A percentile compares a stretch with the other conserved stretches of the same genome.
Conservation (phyloP, 2,329 filamentous ascomycete species). For the Apiospora saccharicola region DNA sequence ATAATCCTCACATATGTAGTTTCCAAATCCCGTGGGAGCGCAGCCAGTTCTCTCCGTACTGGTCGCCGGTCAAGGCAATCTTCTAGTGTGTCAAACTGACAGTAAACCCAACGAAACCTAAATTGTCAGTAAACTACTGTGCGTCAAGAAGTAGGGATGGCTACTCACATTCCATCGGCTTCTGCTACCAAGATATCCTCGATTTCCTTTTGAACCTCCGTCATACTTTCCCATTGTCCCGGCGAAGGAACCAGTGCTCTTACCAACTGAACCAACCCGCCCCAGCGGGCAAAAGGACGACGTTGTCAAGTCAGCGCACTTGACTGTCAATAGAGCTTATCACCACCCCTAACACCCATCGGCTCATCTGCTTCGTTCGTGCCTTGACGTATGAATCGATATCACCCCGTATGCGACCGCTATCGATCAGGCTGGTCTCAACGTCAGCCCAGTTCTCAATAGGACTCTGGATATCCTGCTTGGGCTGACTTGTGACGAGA, state of each 20-base stretch:
- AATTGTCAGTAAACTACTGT: too few relatives aligned
- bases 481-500: constrained; percentile 37
- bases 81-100: constrained; percentile 34
- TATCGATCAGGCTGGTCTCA: constrained; percentile 35
- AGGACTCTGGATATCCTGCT: constrained; percentile 34
- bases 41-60: constrained; percentile 22
- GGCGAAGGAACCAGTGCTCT: too few relatives aligned
- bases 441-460: constrained; percentile 29
- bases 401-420: constrained; percentile 33
- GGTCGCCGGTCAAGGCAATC: constrained; percentile 27
- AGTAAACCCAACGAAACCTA: constrained; percentile 36
- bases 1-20: constrained; percentile 33
- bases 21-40: constrained; percentile 31
- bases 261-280: too few relatives aligned
- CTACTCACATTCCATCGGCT: constrained; percentile 41
- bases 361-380: constrained; percentile 34
- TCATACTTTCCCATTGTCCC: too few relatives aligned
- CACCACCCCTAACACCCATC: too few relatives aligned
- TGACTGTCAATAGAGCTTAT: too few relatives aligned
- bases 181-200: constrained; percentile 33
- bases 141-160: too few relatives aligned
- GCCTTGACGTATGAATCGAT: constrained; percentile 38
- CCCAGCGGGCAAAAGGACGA: too few relatives aligned
- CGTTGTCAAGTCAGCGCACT: too few relatives aligned
- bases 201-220: constrained; percentile 35